phyloP scores from a whole-genome alignment of 1,284 basidiomycete genomes.

The Ganoderma boninense region DNA sequence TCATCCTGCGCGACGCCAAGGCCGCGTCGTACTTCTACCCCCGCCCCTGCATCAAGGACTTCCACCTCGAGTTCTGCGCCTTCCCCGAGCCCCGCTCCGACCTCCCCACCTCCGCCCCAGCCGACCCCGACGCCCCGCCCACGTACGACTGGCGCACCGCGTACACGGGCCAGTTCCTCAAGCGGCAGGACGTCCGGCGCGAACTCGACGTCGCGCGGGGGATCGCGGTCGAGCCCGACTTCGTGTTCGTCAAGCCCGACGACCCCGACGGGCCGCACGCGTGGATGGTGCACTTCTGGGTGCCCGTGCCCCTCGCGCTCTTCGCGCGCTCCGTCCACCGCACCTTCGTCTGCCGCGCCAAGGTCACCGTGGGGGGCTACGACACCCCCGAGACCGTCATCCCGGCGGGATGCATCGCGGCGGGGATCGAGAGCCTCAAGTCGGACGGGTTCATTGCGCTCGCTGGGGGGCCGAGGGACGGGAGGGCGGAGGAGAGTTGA shows the following conservation, averaged over 20 bases:
- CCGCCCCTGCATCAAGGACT: conserved; percentile 22
- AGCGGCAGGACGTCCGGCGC: neutral
- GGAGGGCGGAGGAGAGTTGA: neutral
- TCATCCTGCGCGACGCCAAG: conserved; percentile 29
- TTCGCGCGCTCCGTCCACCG: conserved; percentile 25
- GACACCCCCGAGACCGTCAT: conserved; percentile 21
- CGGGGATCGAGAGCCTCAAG: conserved; percentile 25
- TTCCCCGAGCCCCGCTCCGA: conserved; percentile 20
- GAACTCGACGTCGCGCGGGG: conserved; percentile 19
- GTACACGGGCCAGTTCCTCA: conserved; percentile 11
- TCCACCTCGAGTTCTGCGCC: conserved; percentile 29
- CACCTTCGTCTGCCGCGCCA: conserved; percentile 28
- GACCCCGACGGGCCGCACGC: conserved; percentile 19
- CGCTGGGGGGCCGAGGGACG: neutral
- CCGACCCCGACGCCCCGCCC: neutral
- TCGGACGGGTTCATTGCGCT: neutral
- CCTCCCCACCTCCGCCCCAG: neutral
- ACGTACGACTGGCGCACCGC: conserved; percentile 23
- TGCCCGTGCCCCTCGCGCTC: conserved; percentile 31
- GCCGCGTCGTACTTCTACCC: conserved; percentile 23
- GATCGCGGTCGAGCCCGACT: conserved; percentile 25
- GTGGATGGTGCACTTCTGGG: conserved; percentile 34
- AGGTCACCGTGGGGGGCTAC: conserved; percentile 24
- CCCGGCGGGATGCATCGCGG: conserved; percentile 13
- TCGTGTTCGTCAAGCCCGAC: conserved; percentile 17